Conservation (phyloP, 2,329 filamentous ascomycete species). For the Seiridium cupressi region DNA sequence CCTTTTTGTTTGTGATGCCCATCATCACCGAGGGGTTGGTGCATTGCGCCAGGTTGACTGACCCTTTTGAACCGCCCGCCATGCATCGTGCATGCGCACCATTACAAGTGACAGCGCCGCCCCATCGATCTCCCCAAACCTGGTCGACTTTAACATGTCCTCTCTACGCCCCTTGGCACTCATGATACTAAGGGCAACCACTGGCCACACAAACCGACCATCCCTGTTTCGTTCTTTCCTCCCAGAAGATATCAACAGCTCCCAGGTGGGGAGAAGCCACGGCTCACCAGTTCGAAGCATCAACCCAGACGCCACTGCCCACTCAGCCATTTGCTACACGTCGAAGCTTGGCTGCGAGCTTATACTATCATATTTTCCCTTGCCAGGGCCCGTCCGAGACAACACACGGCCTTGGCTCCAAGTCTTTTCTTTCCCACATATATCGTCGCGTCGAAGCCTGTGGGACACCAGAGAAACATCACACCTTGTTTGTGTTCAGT, state of each 20-base stretch:
- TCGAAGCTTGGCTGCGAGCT: not conserved
- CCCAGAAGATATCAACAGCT: not conserved
- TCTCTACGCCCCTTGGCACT: no score
- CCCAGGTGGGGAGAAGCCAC: not conserved
- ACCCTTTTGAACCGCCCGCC: not conserved
- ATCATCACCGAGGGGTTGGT: not conserved
- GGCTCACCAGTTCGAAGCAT: not conserved
- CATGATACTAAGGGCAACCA: not conserved
- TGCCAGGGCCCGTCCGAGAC: not conserved
- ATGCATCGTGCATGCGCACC: not conserved
- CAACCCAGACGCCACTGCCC: not conserved
- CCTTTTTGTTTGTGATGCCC: no score
- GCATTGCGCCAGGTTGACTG: not conserved
- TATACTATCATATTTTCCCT: not conserved
- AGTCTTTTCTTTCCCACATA: not conserved
- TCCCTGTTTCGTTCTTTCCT: not conserved
- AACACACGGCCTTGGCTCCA: not conserved
- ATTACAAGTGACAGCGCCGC: not conserved
- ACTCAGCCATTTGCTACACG: not conserved
- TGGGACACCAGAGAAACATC: conserved; percentile 7
- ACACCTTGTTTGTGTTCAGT: conserved; percentile 4
- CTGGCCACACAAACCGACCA: not conserved
- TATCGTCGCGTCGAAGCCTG: not conserved
- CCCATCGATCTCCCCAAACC: not conserved
- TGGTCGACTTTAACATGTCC: not conserved